Evolutionary conservation across 306 rosid genomes (phyloP), one percentile per base, ranked within the genome.

Genomic region (Prunus dulcis): DNA sequence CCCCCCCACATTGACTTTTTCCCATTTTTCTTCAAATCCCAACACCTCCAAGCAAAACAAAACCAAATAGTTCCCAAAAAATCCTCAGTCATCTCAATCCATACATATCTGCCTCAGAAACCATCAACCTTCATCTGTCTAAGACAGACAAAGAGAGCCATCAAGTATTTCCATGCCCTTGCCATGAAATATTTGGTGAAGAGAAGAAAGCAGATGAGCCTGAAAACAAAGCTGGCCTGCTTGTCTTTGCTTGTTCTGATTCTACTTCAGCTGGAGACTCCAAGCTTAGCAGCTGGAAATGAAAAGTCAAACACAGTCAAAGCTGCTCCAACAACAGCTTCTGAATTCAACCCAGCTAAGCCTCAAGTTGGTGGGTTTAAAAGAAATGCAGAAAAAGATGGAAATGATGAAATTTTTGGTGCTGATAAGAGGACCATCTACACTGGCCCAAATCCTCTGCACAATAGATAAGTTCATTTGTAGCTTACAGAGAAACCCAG

Each of bases 401-500:
- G 49, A 60, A 84, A 80, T 52, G 77, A 28, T 19, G 45, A 81
- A 74, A 78, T 80, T 81, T 88, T 90, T 80, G 93, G 78, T 67
- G 89, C 76, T 74, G 92, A 90, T 11, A 86, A 88, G 89, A 92
- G 97, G 75, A 89, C 89, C 79, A 89, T 92, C 60, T 87, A 87
- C 86, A 92, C 97, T 28, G 97, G 97, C 69, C 97, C 97, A 49
- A 92, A 92, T 74, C 97, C 97, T 87, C 88, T 92, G 60, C 98
- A 93, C 69, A 93, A 93, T 89, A 90, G 96, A 90, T 90, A 85
- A 90, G 88, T 86, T n/a, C 7, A 27, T 60, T 78, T 25, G 64
- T 77, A 67, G 69, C 71, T 56, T 23, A 71, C 58, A n/a, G 11
- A 47, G 20, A 62, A 41, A 45, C 32, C 47, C 32, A 38, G 43